These are phyloP conservation scores for Cutaneotrichosporon spelunceum DNA, from an alignment of 1,284 basidiomycete species.

Conservation along the genomic window DNA sequence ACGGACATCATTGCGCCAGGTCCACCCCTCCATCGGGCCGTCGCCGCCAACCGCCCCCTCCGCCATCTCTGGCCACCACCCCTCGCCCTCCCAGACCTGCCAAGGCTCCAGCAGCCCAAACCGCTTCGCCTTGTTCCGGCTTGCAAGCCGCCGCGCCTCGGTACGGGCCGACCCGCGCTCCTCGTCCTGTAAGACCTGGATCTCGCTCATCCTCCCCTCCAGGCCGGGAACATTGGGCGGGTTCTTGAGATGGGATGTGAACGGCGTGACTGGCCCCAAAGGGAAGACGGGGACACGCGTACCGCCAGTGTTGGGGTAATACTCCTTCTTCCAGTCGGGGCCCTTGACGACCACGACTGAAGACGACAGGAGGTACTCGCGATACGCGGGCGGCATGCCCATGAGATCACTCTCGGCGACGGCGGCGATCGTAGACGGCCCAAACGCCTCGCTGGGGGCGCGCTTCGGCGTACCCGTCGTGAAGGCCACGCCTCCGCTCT, in stretches of 20 bases:
- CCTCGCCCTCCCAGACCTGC: conserved; percentile 48
- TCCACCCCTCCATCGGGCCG: conserved; percentile 27
- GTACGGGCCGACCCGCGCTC: not conserved
- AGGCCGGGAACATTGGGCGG: conserved; percentile 9
- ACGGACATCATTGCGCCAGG: conserved; percentile 32
- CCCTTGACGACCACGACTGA: conserved; percentile 3
- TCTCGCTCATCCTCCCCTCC: conserved; percentile 3
- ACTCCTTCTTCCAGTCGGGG: not conserved
- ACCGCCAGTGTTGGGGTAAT: conserved; percentile 4
- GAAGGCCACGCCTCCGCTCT: not conserved
- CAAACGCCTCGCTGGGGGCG: conserved; percentile 3
- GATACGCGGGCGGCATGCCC: conserved; percentile 15
- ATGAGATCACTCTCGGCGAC: conserved; percentile 7
- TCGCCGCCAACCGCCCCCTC: not conserved
- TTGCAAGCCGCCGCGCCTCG: conserved; percentile 4
- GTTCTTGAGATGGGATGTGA: conserved; percentile 25
- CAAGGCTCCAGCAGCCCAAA: conserved; percentile 28
- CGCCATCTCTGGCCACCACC: conserved; percentile 46
- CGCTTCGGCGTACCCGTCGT: not conserved
- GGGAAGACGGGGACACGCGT: conserved; percentile 23
- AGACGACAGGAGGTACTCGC: conserved; percentile 14
- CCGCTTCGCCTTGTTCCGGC: conserved; percentile 11
- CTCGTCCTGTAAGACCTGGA: conserved; percentile 5
- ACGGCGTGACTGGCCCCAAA: conserved; percentile 33
- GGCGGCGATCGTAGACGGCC: conserved; percentile 3